Evolutionary conservation across 1,139 yeast genomes (phyloP), one percentile per base, ranked within the genome.

Genomic region (Kodamaea plutei): DNA sequence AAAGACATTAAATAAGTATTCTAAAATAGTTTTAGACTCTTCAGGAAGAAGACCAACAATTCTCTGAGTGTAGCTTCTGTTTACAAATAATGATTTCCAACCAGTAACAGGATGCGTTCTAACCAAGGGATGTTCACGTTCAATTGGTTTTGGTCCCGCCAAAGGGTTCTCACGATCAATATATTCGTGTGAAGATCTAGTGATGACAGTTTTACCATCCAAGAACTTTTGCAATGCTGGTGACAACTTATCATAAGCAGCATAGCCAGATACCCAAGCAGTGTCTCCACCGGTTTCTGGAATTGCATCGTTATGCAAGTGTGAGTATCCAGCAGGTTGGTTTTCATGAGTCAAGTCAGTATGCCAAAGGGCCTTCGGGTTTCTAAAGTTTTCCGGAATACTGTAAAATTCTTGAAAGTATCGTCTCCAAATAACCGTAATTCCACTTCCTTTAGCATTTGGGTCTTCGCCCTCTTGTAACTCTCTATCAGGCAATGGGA

Each of bases 401-500:
- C 31, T 29, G 26, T 27, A 37, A 36, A 34, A 30, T 6, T 39
- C 36, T 16, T 21, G 27, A 28, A 37, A 39, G 28, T 39, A 40
- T 24, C 32, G 36, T 23, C 34, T 37, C 50, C 49, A 45, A 26
- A 45, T 43, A 7, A 38, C 41, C 12, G 44, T 35, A 12, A 43
- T 26, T 5, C 50, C 49, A 10, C 31, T 28, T 1, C 35, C 39
- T 23, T 33, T 29, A 3, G 38, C 40, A 12, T 21, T 26, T 11
- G n/a, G 8, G 12, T 26, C 33, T 10, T 11, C 26, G 10, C 30
- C 25, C 6, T 21, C 25, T 11, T 26, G 21, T 20, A 27, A 21
- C 17, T 23, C 20, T 19, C 30, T 26, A 8, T 18, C 25, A 6
- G 62, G 59, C 18, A 58, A 43, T 10, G 68, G 65, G 33, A 61